Evolutionary conservation across 129 eudicot species (phyloP), one percentile per base, ranked within the genome.

Genomic region (Cynara cardunculus): DNA sequence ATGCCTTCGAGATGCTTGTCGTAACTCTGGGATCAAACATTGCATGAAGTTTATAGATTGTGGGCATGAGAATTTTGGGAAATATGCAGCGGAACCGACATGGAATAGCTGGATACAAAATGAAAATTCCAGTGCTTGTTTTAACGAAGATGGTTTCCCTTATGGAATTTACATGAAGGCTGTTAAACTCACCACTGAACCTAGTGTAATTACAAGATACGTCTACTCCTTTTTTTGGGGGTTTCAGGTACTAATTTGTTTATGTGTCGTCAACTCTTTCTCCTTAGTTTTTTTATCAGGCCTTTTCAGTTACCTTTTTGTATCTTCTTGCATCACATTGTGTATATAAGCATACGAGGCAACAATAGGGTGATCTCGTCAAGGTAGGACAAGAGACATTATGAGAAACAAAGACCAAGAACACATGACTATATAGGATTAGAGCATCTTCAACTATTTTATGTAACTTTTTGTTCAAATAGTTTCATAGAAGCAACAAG

Each of bases 161-260:
- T 94, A 87, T 77, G 98, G 98, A 74, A 92, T 94, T 46, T 92
- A 90, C 65, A 64, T 27, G 80, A 79, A 85, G 69, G 89, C 91
- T 22, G 96, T 94, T 41, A 80, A 74, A 71, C 96, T 94, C 21
- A 90, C 94, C 44, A 76, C 92, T 4, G 65, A 80, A 35, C 5
- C 19, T 5, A 84, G 80, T 73, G 2, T 86, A 35, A 22, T 86
- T 21, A 87, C 91, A 32, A 89, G 98, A 94, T 94, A 92, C 28
- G 71, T 87, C 19, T 94, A 92, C 86, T 90, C 98, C 69, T 82
- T 94, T 26, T 90, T 92, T 84, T 94, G 98, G 98, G 98, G 98
- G 24, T 92, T 92, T 79, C 98, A 90, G 98, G 98, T 94, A 91
- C 66, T 25, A 9, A n/a, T 8, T 74, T 9, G 72, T 65, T 59